Evolutionary conservation across 257 asterid species (phyloP).

Genomic region (Solanum rostratum): DNA sequence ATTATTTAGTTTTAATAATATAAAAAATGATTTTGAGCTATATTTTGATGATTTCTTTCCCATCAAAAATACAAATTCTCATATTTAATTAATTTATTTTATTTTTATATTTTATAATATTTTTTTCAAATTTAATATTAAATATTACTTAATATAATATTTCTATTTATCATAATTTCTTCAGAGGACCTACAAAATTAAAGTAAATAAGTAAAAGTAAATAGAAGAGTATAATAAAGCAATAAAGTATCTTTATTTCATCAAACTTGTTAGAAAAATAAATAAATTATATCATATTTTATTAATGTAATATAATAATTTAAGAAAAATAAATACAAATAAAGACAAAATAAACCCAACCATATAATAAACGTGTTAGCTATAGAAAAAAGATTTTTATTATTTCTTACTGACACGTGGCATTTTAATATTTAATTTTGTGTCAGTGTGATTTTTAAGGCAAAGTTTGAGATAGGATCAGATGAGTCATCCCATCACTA

Average conservation of each 20-base stretch:
- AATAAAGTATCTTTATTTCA: no score
- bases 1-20: no score
- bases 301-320: background rate
- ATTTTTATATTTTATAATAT: background rate
- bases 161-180: background rate
- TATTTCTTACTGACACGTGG: background rate
- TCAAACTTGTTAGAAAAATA: background rate
- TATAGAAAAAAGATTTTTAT: background rate
- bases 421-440: background rate
- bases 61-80: background rate
- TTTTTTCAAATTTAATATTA: background rate
- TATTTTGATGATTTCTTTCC: background rate
- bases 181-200: background rate
- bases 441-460: background rate
- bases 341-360: background rate
- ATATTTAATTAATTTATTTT: no score
- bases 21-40: no score
- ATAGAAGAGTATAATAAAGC: no score
- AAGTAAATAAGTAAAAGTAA: background rate
- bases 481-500: background rate
- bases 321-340: background rate
- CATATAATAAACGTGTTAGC: background rate
- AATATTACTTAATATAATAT: background rate
- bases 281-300: background rate
- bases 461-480: background rate